Percentiles rank a stretch among this genome's conserved stretches.
These are phyloP conservation scores for Lolium multiflorum DNA, from an alignment of 176 grass and related monocot species.

Conservation along the genomic window DNA sequence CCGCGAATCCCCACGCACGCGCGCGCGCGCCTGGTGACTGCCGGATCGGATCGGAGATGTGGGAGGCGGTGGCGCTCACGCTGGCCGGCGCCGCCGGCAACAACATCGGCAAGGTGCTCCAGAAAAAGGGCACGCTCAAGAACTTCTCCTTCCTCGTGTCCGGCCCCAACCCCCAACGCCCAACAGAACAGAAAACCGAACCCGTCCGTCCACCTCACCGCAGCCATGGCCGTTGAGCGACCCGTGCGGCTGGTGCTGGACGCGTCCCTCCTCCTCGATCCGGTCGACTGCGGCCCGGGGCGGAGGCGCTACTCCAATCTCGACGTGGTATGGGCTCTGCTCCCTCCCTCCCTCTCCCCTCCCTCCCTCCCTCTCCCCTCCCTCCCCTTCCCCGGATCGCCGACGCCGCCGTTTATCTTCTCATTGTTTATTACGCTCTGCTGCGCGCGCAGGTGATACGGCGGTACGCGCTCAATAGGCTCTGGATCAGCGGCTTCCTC, in stretches of 20 bases:
- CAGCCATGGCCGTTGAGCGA: constrained; percentile 34
- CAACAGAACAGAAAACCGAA: constrained; percentile 23
- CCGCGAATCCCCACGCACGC: too few species aligned
- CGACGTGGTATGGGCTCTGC: constrained; percentile 40
- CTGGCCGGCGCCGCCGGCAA: constrained; percentile 87
- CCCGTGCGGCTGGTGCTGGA: constrained; percentile 53
- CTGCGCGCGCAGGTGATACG: too few species aligned
- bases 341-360: constrained; percentile 64
- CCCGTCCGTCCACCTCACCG: constrained; percentile 23
- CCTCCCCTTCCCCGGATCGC: too few species aligned
- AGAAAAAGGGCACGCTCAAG: constrained; percentile 85
- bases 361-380: too few species aligned
- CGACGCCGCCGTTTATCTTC: too few species aligned
- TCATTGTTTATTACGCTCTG: too few species aligned
- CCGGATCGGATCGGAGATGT: too few species aligned
- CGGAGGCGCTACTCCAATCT: constrained; percentile 50
- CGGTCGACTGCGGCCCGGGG: constrained; percentile 32
- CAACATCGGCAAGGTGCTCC: constrained; percentile 97
- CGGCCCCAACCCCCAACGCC: constrained; percentile 6
- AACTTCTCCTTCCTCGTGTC: constrained; percentile 4
- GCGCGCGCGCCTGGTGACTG: too few species aligned
- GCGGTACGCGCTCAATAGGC: too few species aligned
- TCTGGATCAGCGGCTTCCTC: too few species aligned
- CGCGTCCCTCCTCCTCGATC: constrained; percentile 46
- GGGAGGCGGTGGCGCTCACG: too few species aligned